Conservation (phyloP, 805 yeast genomes). For the Barnettozyma populi region DNA sequence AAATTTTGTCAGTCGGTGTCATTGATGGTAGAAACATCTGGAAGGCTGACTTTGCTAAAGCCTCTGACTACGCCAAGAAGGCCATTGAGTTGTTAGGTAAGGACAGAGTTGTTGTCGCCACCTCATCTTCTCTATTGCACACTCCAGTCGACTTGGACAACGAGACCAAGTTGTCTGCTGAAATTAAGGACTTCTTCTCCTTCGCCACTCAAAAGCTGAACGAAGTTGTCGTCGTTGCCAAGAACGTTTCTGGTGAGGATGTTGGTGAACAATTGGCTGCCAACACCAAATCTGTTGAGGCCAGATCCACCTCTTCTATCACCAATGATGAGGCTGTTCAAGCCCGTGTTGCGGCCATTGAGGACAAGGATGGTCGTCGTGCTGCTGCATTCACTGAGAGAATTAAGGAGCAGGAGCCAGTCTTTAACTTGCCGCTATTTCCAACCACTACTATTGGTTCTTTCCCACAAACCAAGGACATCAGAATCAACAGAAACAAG, state of each 20-base stretch:
- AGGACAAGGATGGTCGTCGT: conserved; percentile 77
- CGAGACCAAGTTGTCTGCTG: conserved; percentile 87
- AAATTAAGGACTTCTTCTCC: conserved; percentile 96
- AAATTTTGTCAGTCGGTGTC: conserved; percentile 91
- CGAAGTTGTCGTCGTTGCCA: conserved; percentile 89
- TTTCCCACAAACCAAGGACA: conserved; percentile 99
- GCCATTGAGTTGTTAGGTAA: conserved; percentile 83
- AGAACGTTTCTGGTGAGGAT: conserved; percentile 77
- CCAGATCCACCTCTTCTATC: conserved; percentile 81
- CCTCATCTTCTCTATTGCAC: conserved; percentile 95
- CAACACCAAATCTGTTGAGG: conserved; percentile 78
- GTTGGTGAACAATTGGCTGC: conserved; percentile 75
- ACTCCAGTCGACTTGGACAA: conserved; percentile 94
- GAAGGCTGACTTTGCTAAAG: conserved; percentile 92
- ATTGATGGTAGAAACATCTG: conserved; percentile 99
- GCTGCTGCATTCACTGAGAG: conserved; percentile 81
- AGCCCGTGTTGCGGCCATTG: conserved; percentile 74
- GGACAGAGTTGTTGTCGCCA: conserved; percentile 82
- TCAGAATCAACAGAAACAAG: conserved; percentile 97
- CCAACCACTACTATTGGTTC: conserved; percentile 99
- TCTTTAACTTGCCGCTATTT: conserved; percentile 94
- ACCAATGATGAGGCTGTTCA: conserved; percentile 91
- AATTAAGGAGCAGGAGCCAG: conserved; percentile 78
- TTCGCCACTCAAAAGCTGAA: conserved; percentile 94
- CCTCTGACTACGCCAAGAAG: conserved; percentile 72